Evolutionary conservation across 1,139 yeast genomes (phyloP).

Genomic region (Geotrichum europaeum): DNA sequence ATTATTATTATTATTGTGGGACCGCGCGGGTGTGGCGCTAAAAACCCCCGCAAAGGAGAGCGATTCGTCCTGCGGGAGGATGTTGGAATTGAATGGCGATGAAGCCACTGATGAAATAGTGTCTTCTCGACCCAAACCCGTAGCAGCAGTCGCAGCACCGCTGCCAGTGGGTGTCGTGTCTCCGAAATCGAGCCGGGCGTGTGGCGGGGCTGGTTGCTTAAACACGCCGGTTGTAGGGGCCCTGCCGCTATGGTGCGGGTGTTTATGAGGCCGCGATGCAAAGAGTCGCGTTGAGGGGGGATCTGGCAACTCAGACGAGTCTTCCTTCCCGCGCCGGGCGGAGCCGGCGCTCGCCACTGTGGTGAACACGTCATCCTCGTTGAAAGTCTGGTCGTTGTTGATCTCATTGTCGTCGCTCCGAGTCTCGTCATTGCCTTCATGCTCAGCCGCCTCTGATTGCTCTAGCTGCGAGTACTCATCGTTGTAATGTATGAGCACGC

Average conservation of each 20-base stretch:
- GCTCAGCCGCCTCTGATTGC: not conserved
- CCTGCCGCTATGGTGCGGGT: not conserved
- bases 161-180: not conserved
- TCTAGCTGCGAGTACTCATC: constrained; percentile 8
- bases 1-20: not conserved
- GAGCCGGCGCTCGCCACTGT: not conserved
- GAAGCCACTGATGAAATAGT: constrained; percentile 2
- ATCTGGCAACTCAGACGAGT: not conserved
- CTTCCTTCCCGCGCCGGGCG: not conserved
- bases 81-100: constrained; percentile 13
- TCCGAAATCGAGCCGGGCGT: not conserved
- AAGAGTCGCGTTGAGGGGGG: constrained; percentile 5
- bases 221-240: not conserved
- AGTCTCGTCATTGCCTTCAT: not conserved
- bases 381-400: not conserved
- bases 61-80: constrained; percentile 18
- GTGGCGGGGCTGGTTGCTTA: not conserved
- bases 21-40: not conserved
- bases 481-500: constrained; percentile 8
- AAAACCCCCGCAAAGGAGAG: not conserved
- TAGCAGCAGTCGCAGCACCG: not conserved
- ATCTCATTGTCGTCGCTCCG: not conserved
- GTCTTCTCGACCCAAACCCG: not conserved
- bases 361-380: not conserved
- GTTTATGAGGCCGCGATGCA: not conserved